Evolutionary conservation across 164 flowering plant genomes (phyloP), one percentile per base, ranked within the genome.

Genomic region (Vitis amurensis): DNA sequence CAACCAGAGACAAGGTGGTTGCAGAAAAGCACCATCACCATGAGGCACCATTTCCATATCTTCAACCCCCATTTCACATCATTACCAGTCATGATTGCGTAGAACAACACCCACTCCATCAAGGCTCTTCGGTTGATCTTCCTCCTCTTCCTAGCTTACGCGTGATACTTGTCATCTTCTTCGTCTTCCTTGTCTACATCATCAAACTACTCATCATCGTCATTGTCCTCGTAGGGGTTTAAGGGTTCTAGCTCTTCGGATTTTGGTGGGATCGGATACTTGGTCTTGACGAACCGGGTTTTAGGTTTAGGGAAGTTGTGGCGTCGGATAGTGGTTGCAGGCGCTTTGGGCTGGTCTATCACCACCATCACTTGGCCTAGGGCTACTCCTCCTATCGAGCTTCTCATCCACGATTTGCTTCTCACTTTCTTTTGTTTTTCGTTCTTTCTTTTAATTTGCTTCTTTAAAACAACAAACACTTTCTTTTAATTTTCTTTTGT

Each of bases 1-100:
- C 85, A 82, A 0, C 76, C 83, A 0, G 86, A 69, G 9, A 82
- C 81, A 82, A n/a, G 72, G 10, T 85, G 71, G 7, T 87, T 87
- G 2, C 78, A 80, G 63, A 85, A 67, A 27, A 72, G 29, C 9
- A 82, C 89, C 70, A 83, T 53, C 0, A 80, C 67, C 78, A 82
- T 74, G 9, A 85, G 52, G 10, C 76, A 74, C 89, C 84, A 85
- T 71, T 80, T 77, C 88, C 88, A 85, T 5, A 81, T 23, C 67
- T 68, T 65, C 5, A 80, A 12, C 12, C 76, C 76, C 81, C 78
- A 77, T 53, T 31, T 44, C 8, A 15, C 14, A 12, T 57, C 2
- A 2, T 61, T 0, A 66, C 64, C 67, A 49, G 74, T 53, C 61
- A 71, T 67, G 15, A 82, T 79, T 4, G 66, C 37, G 23, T 67